Base-by-base conservation (phyloP, 1,284 basidiomycete genomes). In the Neonothopanus nambi region DNA sequence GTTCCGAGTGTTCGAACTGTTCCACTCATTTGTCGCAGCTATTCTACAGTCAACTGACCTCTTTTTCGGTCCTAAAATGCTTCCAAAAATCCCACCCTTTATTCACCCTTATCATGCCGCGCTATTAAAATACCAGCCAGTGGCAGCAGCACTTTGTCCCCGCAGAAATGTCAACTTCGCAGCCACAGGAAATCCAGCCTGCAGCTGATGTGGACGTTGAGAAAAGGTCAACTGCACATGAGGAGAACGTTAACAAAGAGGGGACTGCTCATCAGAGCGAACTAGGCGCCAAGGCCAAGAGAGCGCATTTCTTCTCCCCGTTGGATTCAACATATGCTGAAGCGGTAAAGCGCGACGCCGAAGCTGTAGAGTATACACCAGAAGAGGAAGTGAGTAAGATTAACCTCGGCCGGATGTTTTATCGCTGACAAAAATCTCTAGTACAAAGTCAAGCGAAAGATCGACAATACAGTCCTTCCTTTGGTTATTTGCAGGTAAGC, bases 401-500 rank as follows among this genome's bases (percentile, higher is more conserved):
- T 21, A 43, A 13, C 18, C 6, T 18, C 13, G n/a, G 11, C 21
- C 18, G 9, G 11, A n/a, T 15, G 38, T 23, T 15, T 21, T 37
- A 8, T 15, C 9, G 40, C n/a, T 18, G 6, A 39, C 15, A 11
- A 26, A 15, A 12, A 11, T 11, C 23, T 21, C 11, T 39, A 53
- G 51, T 48, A 53, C 26, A 53, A 53, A 47, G 51, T 53, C n/a
- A 70, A 66, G 48, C 66, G 67, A 42, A 81, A 80, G 65, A 80
- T 81, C 41, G 78, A 82, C 59, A 63, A 64, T 21, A 66, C 68
- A 6, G 75, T 82, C 3, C 67, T 82, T 39, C 71, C 77, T 3
- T 60, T 81, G 45, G 73, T 81, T 21, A 67, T 82, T 15, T 70
- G 66, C 59, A 79, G 78, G 76, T 78, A 45, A 39, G 67, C 58